Evolutionary conservation across 768 basidiomycete genomes (phyloP).

Genomic region (Clavaria fumosa): DNA sequence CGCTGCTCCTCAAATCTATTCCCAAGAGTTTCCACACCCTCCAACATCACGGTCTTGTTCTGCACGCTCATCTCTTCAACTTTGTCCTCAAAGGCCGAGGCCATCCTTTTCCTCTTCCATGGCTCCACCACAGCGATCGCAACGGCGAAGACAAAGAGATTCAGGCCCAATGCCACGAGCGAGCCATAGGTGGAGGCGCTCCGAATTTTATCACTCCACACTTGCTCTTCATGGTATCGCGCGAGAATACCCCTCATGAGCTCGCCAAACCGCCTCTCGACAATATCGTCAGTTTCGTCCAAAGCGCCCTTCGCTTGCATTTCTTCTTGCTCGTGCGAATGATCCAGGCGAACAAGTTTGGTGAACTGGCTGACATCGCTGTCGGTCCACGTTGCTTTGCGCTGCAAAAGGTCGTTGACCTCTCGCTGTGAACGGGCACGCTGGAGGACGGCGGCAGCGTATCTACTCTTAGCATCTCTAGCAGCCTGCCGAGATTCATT

Average conservation of each 20-base stretch:
- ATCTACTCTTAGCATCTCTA: conserved; percentile 52
- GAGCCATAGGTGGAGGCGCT: conserved; percentile 90
- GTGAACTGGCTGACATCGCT: conserved; percentile 80
- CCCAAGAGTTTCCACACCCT: too few species aligned
- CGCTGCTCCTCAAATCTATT: too few species aligned
- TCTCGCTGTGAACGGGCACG: conserved; percentile 85
- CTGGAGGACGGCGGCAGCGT: conserved; percentile 64
- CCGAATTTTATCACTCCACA: conserved; percentile 98
- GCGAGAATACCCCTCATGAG: conserved; percentile 80
- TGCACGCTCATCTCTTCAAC: conserved; percentile 50
- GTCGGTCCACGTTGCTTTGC: conserved; percentile 90
- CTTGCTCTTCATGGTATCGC: conserved; percentile 95
- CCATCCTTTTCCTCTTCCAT: conserved; percentile 81
- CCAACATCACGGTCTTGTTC: too few species aligned
- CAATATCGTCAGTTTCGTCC: conserved; percentile 55
- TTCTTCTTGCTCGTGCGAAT: conserved; percentile 73
- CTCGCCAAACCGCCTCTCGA: conserved; percentile 77
- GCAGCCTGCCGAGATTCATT: conserved; percentile 50
- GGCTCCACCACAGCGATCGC: conserved; percentile 91
- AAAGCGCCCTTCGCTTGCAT: conserved; percentile 49
- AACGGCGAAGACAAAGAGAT: conserved; percentile 77
- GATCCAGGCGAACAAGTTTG: conserved; percentile 78
- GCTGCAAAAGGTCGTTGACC: conserved; percentile 87
- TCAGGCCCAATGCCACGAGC: conserved; percentile 71
- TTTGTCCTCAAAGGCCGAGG: conserved; percentile 80